Evolutionary conservation across 768 basidiomycete species (phyloP).

Genomic region (Hypholoma sublateritium): DNA sequence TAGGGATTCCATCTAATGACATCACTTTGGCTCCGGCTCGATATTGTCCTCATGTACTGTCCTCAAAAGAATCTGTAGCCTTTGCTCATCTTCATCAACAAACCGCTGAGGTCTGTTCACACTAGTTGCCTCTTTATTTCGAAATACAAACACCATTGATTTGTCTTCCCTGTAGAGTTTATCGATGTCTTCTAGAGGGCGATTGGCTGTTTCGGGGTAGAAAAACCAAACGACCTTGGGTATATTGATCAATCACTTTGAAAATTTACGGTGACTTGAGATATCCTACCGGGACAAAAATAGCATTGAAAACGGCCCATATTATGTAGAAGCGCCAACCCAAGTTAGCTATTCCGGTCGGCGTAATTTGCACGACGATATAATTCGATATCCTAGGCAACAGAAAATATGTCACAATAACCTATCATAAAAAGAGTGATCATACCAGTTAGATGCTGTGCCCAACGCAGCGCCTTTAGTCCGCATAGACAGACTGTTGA

Average conservation of each 20-base stretch:
- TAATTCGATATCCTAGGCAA: constrained; percentile 46
- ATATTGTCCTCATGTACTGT: too few relatives aligned
- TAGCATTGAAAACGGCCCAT: constrained; percentile 47
- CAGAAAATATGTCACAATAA: not conserved
- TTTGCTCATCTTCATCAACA: constrained; percentile 36
- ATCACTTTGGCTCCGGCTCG: too few relatives aligned
- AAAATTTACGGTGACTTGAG: not conserved
- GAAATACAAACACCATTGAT: constrained; percentile 39
- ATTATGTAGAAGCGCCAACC: constrained; percentile 52
- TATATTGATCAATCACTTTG: not conserved
- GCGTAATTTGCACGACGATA: constrained; percentile 50
- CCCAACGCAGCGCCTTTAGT: constrained; percentile 49
- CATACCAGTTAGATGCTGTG: constrained; percentile 47
- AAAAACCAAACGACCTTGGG: constrained; percentile 44
- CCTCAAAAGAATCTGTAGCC: constrained; percentile 3
- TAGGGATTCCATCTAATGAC: too few relatives aligned
- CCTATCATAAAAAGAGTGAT: not conserved
- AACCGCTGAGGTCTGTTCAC: constrained; percentile 44
- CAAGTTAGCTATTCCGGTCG: constrained; percentile 42
- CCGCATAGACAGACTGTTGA: constrained; percentile 49
- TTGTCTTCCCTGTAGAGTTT: constrained; percentile 44
- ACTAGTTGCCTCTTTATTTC: constrained; percentile 42
- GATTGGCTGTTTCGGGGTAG: constrained; percentile 51
- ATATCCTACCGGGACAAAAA: constrained; percentile 46
- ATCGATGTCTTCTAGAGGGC: constrained; percentile 51